phyloP scores from a whole-genome alignment of 75 land plant species.

The Larix kaempferi region DNA sequence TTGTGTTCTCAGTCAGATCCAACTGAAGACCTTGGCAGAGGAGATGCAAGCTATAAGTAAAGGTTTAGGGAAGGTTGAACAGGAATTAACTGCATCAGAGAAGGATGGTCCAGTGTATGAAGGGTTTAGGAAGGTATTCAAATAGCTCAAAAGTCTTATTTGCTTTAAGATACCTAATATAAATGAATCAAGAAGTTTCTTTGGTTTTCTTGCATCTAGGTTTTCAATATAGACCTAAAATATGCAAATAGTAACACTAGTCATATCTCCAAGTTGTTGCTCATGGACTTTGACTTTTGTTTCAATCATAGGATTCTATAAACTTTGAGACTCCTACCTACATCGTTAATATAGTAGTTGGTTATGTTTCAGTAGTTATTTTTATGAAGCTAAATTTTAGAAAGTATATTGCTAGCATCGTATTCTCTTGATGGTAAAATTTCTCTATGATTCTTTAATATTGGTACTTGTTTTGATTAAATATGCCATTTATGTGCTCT shows the following conservation, averaged over 20 bases:
- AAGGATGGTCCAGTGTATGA: slow-evolving; percentile 86
- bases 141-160: neutral
- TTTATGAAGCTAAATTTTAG: neutral
- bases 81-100: slow-evolving; percentile 84
- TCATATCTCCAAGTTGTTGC: neutral
- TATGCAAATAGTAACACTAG: neutral
- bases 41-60: slow-evolving; percentile 97
- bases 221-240: neutral
- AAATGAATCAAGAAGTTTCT: neutral
- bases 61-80: slow-evolving; percentile 94
- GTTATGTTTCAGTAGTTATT: neutral
- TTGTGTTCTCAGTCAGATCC: slow-evolving; percentile 58
- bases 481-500: too few species aligned
- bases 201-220: neutral
- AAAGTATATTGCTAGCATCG: too few species aligned
- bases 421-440: too few species aligned
- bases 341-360: neutral
- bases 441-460: too few species aligned
- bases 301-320: neutral
- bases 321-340: neutral
- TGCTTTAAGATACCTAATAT: neutral
- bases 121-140: slow-evolving; percentile 64
- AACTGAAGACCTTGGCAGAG: slow-evolving; percentile 90
- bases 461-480: too few species aligned
- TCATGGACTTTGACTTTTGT: neutral